Evolutionary conservation across 768 basidiomycete genomes (phyloP).

Genomic region (Porpolomopsis calyptriformis): DNA sequence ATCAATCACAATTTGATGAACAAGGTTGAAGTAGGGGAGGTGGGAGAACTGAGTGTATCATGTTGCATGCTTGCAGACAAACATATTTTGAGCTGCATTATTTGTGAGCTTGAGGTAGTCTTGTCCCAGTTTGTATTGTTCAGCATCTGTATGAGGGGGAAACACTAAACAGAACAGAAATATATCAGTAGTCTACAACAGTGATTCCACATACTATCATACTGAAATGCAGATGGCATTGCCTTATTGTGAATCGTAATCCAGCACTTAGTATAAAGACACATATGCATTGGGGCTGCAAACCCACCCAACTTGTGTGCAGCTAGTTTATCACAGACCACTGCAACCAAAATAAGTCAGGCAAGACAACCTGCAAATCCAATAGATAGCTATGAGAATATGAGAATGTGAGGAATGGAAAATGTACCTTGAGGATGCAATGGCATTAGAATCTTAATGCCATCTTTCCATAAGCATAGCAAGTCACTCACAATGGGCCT

Average conservation of each 20-base stretch:
- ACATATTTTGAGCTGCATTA: background rate
- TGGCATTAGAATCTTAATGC: slow-evolving; percentile 14
- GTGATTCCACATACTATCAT: background rate
- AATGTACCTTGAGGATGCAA: slow-evolving; percentile 19
- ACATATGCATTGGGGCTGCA: slow-evolving; percentile 21
- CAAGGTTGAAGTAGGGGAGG: slow-evolving; percentile 22
- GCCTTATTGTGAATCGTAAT: slow-evolving; percentile 7
- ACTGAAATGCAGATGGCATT: background rate
- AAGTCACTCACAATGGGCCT: slow-evolving; percentile 19
- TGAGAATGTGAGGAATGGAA: too few relatives aligned
- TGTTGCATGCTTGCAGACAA: background rate
- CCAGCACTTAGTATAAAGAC: slow-evolving; percentile 28
- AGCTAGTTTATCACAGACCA: slow-evolving; percentile 30
- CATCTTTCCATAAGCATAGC: slow-evolving; percentile 15
- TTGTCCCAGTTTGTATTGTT: background rate
- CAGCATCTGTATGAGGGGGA: background rate
- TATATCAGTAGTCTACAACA: background rate
- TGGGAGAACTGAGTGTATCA: slow-evolving; percentile 13
- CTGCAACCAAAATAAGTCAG: slow-evolving; percentile 21
- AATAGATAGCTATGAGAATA: too few relatives aligned
- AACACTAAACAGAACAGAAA: background rate
- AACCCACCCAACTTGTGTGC: slow-evolving; percentile 25
- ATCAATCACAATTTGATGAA: slow-evolving; percentile 19
- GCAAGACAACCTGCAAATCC: slow-evolving; percentile 11
- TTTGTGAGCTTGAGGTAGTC: background rate